These are phyloP conservation scores for Aspergillus floridensis DNA, from an alignment of 2,329 filamentous ascomycete species.

Conservation along the genomic window DNA sequence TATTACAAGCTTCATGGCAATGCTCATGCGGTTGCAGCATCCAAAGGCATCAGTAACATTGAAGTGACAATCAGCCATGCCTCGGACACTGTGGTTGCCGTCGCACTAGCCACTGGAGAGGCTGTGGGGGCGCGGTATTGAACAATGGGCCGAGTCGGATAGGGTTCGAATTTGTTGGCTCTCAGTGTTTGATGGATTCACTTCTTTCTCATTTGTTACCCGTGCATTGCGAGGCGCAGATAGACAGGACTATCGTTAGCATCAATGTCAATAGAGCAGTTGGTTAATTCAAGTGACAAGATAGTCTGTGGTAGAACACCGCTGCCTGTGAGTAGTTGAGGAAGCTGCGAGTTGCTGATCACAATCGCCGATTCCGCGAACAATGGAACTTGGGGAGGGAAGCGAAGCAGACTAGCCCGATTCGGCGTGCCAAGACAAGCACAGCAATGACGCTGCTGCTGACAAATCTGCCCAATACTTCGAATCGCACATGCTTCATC, in stretches of 20 bases:
- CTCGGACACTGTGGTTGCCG: conserved; percentile 7
- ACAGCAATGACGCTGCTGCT: background rate
- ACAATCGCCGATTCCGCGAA: too few relatives aligned
- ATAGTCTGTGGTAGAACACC: background rate
- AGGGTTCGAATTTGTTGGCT: background rate
- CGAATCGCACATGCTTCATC: background rate
- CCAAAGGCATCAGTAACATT: conserved; percentile 8
- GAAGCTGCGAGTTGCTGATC: background rate
- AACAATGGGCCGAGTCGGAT: background rate
- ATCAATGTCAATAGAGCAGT: background rate
- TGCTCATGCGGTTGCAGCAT: conserved; percentile 9
- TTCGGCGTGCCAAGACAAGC: background rate
- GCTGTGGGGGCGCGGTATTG: background rate
- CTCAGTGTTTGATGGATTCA: too few relatives aligned
- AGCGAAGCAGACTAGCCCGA: background rate
- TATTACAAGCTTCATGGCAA: conserved; percentile 10
- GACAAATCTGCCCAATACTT: background rate
- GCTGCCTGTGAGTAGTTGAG: background rate
- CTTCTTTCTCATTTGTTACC: background rate
- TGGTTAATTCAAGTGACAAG: background rate
- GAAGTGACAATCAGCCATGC: conserved; percentile 14
- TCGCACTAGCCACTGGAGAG: conserved; percentile 8
- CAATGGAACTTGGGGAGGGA: background rate
- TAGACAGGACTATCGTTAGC: background rate
- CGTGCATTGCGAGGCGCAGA: background rate